phyloP scores from a whole-genome alignment of 2,329 filamentous ascomycete species.

The Fusarium xyrophilum region DNA sequence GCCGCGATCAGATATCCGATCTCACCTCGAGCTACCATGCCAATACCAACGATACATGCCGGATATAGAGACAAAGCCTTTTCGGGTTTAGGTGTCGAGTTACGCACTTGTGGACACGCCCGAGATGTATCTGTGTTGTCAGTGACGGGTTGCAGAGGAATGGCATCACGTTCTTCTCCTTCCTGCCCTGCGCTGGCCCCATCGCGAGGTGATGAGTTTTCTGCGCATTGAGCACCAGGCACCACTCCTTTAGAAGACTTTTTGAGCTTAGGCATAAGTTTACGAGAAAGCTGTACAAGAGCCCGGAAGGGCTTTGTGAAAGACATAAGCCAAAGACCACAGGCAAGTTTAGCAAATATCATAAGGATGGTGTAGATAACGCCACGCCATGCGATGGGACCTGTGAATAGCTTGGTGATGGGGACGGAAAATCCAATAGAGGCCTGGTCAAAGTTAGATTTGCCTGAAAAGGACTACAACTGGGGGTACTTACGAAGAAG shows the following conservation, averaged over 20 bases:
- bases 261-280: background rate
- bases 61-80: slow-evolving; percentile 71
- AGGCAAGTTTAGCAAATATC: slow-evolving; percentile 66
- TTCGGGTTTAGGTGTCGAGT: slow-evolving; percentile 35
- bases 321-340: slow-evolving; percentile 64
- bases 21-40: slow-evolving; percentile 80
- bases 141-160: background rate
- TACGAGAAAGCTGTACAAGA: background rate
- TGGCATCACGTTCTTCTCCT: background rate
- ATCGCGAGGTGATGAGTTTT: background rate
- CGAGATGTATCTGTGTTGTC: background rate
- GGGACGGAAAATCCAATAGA: slow-evolving; percentile 81
- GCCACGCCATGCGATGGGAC: slow-evolving; percentile 72
- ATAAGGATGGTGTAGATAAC: slow-evolving; percentile 76
- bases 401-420: slow-evolving; percentile 71
- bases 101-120: background rate
- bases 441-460: slow-evolving; percentile 44
- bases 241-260: background rate
- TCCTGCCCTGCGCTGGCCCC: background rate
- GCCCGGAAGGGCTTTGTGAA: slow-evolving; percentile 12
- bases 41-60: slow-evolving; percentile 67
- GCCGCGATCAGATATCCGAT: slow-evolving; percentile 80
- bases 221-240: slow-evolving; percentile 24
- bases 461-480: background rate
- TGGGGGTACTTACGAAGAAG: slow-evolving; percentile 66